Evolutionary conservation across 345 rosid species (phyloP), one percentile per base, ranked within the genome.

Genomic region (Citrus reticulata): DNA sequence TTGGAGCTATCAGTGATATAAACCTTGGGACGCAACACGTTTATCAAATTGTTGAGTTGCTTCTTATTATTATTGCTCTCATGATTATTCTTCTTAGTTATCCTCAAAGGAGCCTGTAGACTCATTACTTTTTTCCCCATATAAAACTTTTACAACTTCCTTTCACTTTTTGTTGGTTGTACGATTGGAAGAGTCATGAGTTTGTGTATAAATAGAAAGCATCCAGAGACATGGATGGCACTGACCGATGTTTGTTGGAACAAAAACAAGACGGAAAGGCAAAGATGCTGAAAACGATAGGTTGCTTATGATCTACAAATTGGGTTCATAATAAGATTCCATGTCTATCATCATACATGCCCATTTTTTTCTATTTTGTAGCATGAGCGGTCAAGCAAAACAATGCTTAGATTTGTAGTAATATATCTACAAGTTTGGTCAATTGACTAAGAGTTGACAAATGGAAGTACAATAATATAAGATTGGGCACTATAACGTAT

Each of bases 1-100:
- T 73, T 82, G 14, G 88, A 80, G 71, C 27, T 54, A 63, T 86
- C 86, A 5, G 92, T 86, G 70, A 86, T 89, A 79, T 84, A 86
- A 14, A 87, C 90, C 68, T 81, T 89, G 29, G 90, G 92, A 60
- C 82, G 70, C 78, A 84, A 71, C 17, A 73, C 83, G 49, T 68
- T 70, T 22, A 80, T 80, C 73, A 79, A 73, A 58, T 80, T 72
- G 34, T 68, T 66, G 65, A 64, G 75, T 16, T 73, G 71, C 75
- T 73, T 67, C 65, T 75, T 37, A 4, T 22, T 66, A 4, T 20
- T 40, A 37, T 46, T 46, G 51, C 22, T 83, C 62, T 68, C 74
- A 7, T n/a, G 65, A n/a, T 42, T 60, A 71, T 60, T 84, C 82
- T 77, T 19, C 78, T 73, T 51, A 22, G n/a, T 16, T 67, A 27